Evolutionary conservation across 2,329 filamentous ascomycete genomes (phyloP).

Genomic region (Penicillium griseofulvum): DNA sequence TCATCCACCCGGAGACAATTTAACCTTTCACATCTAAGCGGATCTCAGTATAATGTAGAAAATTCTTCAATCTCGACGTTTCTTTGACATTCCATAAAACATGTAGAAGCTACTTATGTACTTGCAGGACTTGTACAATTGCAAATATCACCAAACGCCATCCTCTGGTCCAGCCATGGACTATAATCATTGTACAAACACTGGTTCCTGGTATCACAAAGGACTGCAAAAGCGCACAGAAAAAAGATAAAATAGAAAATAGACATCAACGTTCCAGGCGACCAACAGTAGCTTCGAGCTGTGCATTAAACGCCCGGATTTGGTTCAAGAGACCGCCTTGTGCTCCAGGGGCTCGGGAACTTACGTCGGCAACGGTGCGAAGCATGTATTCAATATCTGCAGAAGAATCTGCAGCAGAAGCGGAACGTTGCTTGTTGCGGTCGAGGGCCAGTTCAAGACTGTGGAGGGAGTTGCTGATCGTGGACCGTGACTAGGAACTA

Average conservation of each 20-base stretch:
- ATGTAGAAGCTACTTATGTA: neutral
- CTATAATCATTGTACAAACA: neutral
- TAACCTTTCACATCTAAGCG: no score
- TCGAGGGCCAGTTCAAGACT: conserved; percentile 44
- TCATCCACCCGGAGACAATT: no score
- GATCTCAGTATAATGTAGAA: neutral
- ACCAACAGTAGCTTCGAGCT: conserved; percentile 39
- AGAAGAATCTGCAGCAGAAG: conserved; percentile 23
- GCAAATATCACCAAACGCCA: neutral
- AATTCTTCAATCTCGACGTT: no score
- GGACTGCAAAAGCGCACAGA: neutral
- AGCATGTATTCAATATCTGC: conserved; percentile 45
- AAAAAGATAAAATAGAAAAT: neutral
- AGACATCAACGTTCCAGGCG: conserved; percentile 26
- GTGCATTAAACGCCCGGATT: conserved; percentile 43
- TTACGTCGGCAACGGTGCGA: conserved; percentile 43
- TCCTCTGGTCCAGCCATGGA: conserved; percentile 1
- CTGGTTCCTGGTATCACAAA: conserved; percentile 8
- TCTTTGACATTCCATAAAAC: neutral
- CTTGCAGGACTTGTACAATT: neutral
- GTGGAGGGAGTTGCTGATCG: conserved; percentile 45
- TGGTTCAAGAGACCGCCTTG: conserved; percentile 43
- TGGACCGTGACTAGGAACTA: conserved; percentile 33
- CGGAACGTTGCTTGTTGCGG: conserved; percentile 31
- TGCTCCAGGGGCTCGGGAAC: conserved; percentile 36